These are phyloP conservation scores for Marchantia polymorpha DNA, from an alignment of 225 moss, liverwort and hornwort species.

Conservation along the genomic window DNA sequence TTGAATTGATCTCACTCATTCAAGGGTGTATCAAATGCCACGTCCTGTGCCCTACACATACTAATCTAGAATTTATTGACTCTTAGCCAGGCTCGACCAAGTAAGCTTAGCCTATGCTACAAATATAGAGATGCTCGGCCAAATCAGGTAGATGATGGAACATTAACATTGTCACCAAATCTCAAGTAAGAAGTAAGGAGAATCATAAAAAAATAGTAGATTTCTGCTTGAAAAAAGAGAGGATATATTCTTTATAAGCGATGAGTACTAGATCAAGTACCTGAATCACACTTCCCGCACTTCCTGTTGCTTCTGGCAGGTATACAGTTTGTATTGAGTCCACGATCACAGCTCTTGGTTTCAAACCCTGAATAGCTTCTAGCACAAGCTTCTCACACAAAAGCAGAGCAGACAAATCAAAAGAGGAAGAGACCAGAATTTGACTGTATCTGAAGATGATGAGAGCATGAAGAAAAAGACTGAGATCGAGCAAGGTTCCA, in stretches of 20 bases:
- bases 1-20: not conserved
- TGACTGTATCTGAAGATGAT: too few species aligned
- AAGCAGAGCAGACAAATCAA: not conserved
- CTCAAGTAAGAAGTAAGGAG: not conserved
- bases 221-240: too few species aligned
- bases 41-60: not conserved
- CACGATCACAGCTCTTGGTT: conserved; percentile 81
- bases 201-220: too few species aligned
- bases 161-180: not conserved
- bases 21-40: not conserved
- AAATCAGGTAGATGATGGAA: not conserved
- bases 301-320: conserved; percentile 93
- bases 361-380: conserved; percentile 79
- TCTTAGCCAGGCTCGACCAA: not conserved
- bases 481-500: too few species aligned
- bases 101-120: not conserved
- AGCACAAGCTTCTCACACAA: conserved; percentile 67
- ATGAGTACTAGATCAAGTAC: conserved; percentile 31
- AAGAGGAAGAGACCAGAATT: too few species aligned
- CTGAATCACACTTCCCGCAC: conserved; percentile 98
- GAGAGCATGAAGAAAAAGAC: too few species aligned
- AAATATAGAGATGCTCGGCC: not conserved
- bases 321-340: conserved; percentile 99
- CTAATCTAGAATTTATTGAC: not conserved
- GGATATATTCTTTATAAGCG: not conserved